Evolutionary conservation across 371 early-diverging fungal genomes (phyloP).

Genomic region (Apophysomyces ossiformis): DNA sequence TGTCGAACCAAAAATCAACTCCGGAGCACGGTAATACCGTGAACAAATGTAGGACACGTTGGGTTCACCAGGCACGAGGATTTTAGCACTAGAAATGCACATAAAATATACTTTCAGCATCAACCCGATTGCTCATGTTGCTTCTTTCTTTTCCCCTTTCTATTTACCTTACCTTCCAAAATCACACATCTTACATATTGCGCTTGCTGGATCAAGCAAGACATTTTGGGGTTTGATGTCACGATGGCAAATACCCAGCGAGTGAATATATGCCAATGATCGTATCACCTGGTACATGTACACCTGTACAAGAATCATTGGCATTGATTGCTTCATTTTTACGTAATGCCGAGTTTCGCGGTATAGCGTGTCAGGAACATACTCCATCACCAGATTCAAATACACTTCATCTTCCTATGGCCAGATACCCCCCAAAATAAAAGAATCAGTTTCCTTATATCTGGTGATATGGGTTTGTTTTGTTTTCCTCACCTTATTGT

Average conservation of each 20-base stretch:
- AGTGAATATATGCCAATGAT: constrained; percentile 93
- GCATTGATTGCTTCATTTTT: constrained; percentile 88
- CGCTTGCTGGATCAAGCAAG: constrained; percentile 73
- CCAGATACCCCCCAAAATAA: not conserved
- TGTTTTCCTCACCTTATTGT: constrained; percentile 32
- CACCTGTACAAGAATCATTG: constrained; percentile 87
- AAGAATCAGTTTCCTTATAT: too few species aligned
- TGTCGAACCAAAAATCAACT: constrained; percentile 97
- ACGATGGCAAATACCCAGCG: constrained; percentile 70
- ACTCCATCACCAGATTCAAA: constrained; percentile 92
- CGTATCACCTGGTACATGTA: constrained; percentile 98
- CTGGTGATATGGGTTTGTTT: not conserved
- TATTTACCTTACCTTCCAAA: constrained; percentile 82
- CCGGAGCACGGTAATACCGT: constrained; percentile 98
- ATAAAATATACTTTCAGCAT: not conserved
- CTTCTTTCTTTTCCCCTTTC: constrained; percentile 5
- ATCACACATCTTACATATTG: constrained; percentile 97
- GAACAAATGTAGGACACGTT: constrained; percentile 99
- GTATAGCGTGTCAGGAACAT: constrained; percentile 94
- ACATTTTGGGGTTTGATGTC: constrained; percentile 80
- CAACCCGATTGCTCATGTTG: not conserved
- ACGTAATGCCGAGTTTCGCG: constrained; percentile 86
- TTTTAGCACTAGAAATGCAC: constrained; percentile 80
- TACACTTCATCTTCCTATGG: constrained; percentile 89
- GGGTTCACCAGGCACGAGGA: constrained; percentile 92